Conservation (phyloP, 495 filamentous ascomycete species). For the Aspergillus funiculosus region DNA sequence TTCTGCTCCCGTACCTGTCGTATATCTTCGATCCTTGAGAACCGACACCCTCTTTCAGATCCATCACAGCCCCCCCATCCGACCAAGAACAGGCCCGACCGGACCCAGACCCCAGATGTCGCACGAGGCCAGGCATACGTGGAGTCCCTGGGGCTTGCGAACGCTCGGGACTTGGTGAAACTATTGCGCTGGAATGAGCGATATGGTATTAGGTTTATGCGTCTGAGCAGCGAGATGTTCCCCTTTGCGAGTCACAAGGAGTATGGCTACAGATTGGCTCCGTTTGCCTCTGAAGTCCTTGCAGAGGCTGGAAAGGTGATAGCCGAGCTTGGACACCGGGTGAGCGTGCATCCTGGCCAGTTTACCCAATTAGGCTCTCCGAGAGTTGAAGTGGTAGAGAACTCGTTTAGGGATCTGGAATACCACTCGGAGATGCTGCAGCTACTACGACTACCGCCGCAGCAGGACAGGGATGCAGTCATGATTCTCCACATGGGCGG, state of each 20-base stretch:
- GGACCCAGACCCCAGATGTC: conserved; percentile 55
- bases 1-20: conserved; percentile 91
- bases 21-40: conserved; percentile 83
- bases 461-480: conserved; percentile 80
- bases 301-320: conserved; percentile 71
- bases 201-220: conserved; percentile 88
- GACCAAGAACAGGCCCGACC: conserved; percentile 78
- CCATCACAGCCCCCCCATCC: conserved; percentile 70
- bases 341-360: conserved; percentile 89
- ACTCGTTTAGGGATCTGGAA: conserved; percentile 73
- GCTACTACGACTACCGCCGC: conserved; percentile 69
- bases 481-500: conserved; percentile 97
- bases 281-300: conserved; percentile 76
- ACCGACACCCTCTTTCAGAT: conserved; percentile 72
- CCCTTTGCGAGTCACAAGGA: conserved; percentile 85
- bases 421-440: conserved; percentile 85
- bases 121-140: conserved; percentile 64
- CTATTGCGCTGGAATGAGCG: conserved; percentile 90
- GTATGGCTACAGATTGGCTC: conserved; percentile 81
- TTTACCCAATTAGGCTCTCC: conserved; percentile 89
- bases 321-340: conserved; percentile 74
- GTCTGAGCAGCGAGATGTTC: conserved; percentile 92
- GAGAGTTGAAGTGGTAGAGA: conserved; percentile 64
- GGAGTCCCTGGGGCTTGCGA: conserved; percentile 70
- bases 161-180: conserved; percentile 76